phyloP scores from a whole-genome alignment of 495 filamentous ascomycete genomes.

The Astrothelium macrocarpum region DNA sequence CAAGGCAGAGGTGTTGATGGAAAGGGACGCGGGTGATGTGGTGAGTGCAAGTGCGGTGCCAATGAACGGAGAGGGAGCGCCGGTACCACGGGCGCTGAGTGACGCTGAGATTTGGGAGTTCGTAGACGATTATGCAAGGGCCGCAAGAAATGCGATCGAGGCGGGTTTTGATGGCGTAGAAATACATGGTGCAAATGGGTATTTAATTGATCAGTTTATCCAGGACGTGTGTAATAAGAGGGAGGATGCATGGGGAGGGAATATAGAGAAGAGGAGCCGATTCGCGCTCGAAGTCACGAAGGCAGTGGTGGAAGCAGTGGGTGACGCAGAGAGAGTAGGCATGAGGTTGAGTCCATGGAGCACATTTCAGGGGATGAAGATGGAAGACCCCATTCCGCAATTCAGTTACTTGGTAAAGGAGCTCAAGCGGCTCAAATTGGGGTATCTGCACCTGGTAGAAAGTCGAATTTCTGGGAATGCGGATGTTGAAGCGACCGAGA shows the following conservation, averaged over 20 bases:
- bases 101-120: conserved; percentile 47
- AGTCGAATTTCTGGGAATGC: conserved; percentile 39
- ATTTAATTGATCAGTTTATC: conserved; percentile 65
- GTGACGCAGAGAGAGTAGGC: conserved; percentile 45
- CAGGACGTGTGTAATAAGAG: conserved; percentile 55
- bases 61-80: conserved; percentile 28
- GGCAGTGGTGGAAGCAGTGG: conserved; percentile 55
- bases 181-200: conserved; percentile 65
- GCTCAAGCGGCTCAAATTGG: conserved; percentile 47
- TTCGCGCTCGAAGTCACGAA: conserved; percentile 56
- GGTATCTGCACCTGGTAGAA: conserved; percentile 59
- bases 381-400: conserved; percentile 53
- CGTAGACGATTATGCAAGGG: conserved; percentile 50
- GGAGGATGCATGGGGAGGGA: conserved; percentile 60
- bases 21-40: conserved; percentile 26
- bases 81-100: conserved; percentile 43
- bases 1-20: conserved; percentile 30
- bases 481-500: conserved; percentile 36
- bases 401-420: conserved; percentile 49
- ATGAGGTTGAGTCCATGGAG: conserved; percentile 58
- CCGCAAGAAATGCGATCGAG: conserved; percentile 53
- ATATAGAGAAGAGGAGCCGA: conserved; percentile 56
- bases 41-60: conserved; percentile 33
- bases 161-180: conserved; percentile 75
- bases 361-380: conserved; percentile 58